These are phyloP conservation scores for Leptoxyphium fumago DNA, from an alignment of 2,329 filamentous ascomycete species.

Conservation along the genomic window DNA sequence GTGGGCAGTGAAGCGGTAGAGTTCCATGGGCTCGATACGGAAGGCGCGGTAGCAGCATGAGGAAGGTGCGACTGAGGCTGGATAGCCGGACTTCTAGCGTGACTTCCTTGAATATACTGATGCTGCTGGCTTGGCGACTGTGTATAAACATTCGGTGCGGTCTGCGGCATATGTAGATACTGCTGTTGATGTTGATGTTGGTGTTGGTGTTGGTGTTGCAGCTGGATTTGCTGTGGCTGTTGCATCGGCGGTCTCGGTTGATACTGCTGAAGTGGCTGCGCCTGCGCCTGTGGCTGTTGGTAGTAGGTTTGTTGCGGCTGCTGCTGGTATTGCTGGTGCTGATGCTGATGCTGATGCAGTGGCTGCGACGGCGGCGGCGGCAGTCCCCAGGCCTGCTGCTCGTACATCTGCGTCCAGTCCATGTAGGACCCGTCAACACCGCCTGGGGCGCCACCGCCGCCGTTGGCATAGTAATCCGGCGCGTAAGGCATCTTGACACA, in stretches of 20 bases:
- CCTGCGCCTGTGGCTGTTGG: neutral
- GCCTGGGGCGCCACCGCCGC: neutral
- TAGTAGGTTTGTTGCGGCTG: neutral
- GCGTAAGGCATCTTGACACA: slow-evolving; percentile 2
- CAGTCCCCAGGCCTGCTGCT: slow-evolving; percentile 1
- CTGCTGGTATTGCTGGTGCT: slow-evolving; percentile 9
- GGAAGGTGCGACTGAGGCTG: neutral
- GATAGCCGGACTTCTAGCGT: neutral
- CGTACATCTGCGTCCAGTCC: neutral
- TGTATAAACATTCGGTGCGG: too few species aligned
- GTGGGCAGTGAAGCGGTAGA: too few species aligned
- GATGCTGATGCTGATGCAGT: slow-evolving; percentile 19
- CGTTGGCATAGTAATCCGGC: slow-evolving; percentile 1
- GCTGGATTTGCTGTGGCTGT: neutral
- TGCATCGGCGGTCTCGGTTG: neutral
- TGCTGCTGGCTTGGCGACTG: too few species aligned
- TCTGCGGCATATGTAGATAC: neutral
- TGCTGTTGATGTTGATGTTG: slow-evolving; percentile 16
- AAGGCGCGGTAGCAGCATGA: neutral
- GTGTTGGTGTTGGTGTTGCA: slow-evolving; percentile 10
- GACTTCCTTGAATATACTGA: too few species aligned
- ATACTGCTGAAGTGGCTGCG: too few species aligned
- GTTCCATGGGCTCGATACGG: neutral
- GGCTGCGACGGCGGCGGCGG: neutral
- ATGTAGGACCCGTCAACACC: neutral